A percentile compares a stretch with the other conserved stretches of the same genome.
phyloP scores from a whole-genome alignment of 441 rosid species.

The Populus trichocarpa region DNA sequence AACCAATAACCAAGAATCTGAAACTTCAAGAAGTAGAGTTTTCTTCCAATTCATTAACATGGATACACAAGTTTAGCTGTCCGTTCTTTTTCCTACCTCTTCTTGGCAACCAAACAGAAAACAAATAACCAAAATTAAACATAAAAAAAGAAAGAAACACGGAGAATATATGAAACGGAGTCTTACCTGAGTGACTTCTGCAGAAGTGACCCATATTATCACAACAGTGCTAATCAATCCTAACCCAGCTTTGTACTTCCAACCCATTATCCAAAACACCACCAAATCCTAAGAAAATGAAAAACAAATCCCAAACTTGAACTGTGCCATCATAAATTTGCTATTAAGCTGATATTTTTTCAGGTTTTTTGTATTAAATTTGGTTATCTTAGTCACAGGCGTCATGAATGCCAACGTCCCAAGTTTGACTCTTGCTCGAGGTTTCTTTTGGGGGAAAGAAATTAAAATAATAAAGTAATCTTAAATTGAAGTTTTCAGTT shows the following conservation, averaged over 20 bases:
- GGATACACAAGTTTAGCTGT: neutral
- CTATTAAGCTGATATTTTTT: constrained; percentile 12
- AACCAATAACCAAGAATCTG: neutral
- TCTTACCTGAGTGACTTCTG: constrained; percentile 62
- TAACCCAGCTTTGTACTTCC: constrained; percentile 55
- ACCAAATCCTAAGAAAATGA: neutral
- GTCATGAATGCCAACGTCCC: neutral
- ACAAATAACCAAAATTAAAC: neutral
- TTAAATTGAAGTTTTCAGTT: neutral
- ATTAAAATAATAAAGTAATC: neutral
- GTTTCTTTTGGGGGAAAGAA: too few relatives aligned
- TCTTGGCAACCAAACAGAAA: neutral
- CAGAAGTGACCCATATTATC: constrained; percentile 57
- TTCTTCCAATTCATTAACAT: neutral
- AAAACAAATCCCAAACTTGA: neutral
- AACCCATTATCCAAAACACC: constrained; percentile 36
- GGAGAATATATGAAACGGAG: neutral
- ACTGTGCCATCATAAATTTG: constrained; percentile 14
- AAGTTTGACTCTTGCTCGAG: neutral
- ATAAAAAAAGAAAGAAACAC: neutral
- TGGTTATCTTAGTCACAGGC: neutral
- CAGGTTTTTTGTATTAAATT: neutral
- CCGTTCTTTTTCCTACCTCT: neutral
- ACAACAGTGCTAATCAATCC: constrained; percentile 47
- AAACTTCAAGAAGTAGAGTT: neutral